Evolutionary conservation across 1,284 basidiomycete species (phyloP), one percentile per base, ranked within the genome.

Genomic region (Leccinum variabile): DNA sequence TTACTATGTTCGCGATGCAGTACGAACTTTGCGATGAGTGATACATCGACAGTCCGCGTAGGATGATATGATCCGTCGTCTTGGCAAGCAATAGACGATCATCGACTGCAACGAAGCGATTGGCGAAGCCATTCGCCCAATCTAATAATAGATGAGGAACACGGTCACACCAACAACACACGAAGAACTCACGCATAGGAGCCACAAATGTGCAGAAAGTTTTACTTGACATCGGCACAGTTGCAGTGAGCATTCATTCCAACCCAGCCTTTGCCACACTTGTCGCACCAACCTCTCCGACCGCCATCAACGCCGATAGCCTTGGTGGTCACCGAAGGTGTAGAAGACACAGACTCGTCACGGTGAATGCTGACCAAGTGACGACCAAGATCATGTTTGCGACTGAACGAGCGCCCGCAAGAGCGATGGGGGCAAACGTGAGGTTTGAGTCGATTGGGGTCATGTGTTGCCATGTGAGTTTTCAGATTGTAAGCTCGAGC

Each of bases 401-500:
- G 87, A 68, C 90, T 92, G 76, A 95, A 95, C 3, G 91, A 90
- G 59, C 94, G 88, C 11, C 89, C 90, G 69, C 93, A 95, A 11
- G 85, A 84, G 55, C 84, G 82, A 74, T 94, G 90, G 50, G 88
- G 88, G 73, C 93, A 95, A 37, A 88, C 82, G 70, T 91, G 91
- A 1, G 92, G 92, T 79, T 95, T 95, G 55, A 89, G 79, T 60
- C 93, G 83, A 75, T 92, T 89, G 18, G 93, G 92, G 71, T 95
- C 92, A 75, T 95, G 93, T 2, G 93, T 95, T 5, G 89, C 89
- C 81, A 93, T 87, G 75, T 95, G 93, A 0, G 94, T 95, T 80
- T 95, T 95, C 62, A 95, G 77, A 69, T 95, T 95, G 76, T 91
- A 95, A 0, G 92, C 92, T n/a, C 93, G 82, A 22, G 92, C 93